These are phyloP conservation scores for Ambrosiella xylebori DNA, from an alignment of 2,329 filamentous ascomycete genomes.

Conservation along the genomic window DNA sequence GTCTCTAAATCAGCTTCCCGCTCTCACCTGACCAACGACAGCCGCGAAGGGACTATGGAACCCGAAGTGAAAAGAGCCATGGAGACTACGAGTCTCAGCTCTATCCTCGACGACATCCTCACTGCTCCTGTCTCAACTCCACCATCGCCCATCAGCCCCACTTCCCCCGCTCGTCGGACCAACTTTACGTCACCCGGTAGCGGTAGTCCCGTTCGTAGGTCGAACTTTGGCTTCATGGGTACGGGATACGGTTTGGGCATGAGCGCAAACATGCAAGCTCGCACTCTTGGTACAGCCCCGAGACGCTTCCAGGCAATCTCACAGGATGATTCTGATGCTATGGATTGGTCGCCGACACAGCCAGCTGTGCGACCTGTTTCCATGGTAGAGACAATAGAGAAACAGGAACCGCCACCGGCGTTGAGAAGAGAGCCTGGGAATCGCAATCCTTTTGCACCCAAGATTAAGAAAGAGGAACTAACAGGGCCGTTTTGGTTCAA, in stretches of 20 bases:
- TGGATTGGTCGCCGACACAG: conserved; percentile 50
- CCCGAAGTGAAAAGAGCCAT: conserved; percentile 17
- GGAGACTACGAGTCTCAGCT: conserved; percentile 25
- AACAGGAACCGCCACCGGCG: not conserved
- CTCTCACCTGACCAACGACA: not conserved
- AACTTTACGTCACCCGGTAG: conserved; percentile 8
- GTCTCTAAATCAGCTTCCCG: not conserved
- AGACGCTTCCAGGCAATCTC: conserved; percentile 15
- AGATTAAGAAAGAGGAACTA: not conserved
- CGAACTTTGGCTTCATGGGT: not conserved
- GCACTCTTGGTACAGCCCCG: conserved; percentile 1
- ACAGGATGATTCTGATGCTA: conserved; percentile 34
- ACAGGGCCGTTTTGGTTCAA: conserved; percentile 40
- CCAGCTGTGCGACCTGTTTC: conserved; percentile 29
- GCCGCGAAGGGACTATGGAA: not conserved
- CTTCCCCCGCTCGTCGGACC: conserved; percentile 5
- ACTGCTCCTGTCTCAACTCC: conserved; percentile 15
- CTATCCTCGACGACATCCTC: conserved; percentile 30
- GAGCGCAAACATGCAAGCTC: not conserved
- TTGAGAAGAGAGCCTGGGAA: not conserved
- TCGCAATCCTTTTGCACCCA: conserved; percentile 9
- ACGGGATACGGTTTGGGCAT: not conserved
- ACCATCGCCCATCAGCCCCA: conserved; percentile 6
- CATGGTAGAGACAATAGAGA: conserved; percentile 17
- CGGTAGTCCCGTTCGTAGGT: conserved; percentile 4